Percentiles rank a stretch among this genome's conserved stretches.
phyloP scores from a whole-genome alignment of 169 alveolate genomes.

The Perkinsus marinus region DNA sequence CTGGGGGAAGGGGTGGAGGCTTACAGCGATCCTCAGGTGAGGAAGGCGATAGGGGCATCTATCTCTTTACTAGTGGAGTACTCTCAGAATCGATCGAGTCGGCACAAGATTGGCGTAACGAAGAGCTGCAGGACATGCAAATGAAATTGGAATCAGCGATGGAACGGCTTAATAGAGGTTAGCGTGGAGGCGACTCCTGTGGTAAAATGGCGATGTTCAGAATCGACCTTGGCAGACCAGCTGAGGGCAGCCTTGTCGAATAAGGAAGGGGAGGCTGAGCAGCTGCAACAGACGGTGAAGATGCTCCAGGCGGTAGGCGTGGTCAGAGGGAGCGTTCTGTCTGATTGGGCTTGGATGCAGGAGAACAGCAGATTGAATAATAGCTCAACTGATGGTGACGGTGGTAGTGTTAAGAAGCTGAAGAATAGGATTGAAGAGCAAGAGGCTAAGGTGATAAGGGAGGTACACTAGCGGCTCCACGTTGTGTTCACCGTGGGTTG shows the following conservation, averaged over 20 bases:
- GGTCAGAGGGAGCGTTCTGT: neutral
- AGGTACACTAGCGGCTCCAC: neutral
- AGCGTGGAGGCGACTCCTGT: neutral
- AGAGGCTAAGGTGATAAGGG: neutral
- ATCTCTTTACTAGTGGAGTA: no score
- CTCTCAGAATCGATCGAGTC: neutral
- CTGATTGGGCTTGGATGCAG: neutral
- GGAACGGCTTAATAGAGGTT: neutral
- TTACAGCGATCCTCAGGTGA: neutral
- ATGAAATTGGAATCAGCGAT: neutral
- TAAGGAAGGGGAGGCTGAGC: neutral
- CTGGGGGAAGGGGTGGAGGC: neutral
- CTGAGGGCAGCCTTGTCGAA: neutral
- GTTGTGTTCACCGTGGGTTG: neutral
- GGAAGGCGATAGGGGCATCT: neutral
- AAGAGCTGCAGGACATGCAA: neutral
- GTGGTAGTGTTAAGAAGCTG: neutral
- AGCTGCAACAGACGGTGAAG: neutral
- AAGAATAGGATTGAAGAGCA: neutral
- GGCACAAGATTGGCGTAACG: neutral
- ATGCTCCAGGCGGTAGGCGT: neutral
- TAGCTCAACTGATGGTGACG: neutral
- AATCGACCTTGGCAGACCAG: neutral
- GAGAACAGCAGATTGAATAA: neutral
- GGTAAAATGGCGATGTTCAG: neutral